A percentile compares a stretch with the other conserved stretches of the same genome.
Conservation (phyloP, 768 basidiomycete genomes). For the Galerina sulciceps region DNA sequence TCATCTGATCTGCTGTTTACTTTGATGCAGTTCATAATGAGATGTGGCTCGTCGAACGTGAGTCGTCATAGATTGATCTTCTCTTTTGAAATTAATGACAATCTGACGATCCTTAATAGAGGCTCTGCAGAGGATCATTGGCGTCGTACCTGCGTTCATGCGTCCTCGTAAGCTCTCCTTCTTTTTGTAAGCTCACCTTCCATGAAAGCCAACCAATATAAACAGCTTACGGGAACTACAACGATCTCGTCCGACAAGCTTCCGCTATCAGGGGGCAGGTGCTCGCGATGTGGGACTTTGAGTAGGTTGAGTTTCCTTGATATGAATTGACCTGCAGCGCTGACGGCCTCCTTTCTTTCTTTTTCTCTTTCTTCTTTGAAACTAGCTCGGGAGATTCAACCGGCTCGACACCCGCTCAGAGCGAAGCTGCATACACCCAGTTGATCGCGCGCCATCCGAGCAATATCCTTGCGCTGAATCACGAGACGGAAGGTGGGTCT, state of each 20-base stretch:
- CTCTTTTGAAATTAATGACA: neutral
- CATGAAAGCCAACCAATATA: neutral
- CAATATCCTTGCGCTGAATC: slow-evolving; percentile 45
- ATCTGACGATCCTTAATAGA: slow-evolving; percentile 25
- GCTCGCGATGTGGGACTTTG: slow-evolving; percentile 44
- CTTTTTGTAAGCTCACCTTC: neutral
- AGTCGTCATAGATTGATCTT: slow-evolving; percentile 9
- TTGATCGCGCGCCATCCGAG: slow-evolving; percentile 31
- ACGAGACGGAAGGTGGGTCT: slow-evolving; percentile 39
- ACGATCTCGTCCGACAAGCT: slow-evolving; percentile 47
- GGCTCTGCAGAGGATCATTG: slow-evolving; percentile 45
- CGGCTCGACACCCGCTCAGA: slow-evolving; percentile 36
- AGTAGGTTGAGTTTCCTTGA: slow-evolving; percentile 23
- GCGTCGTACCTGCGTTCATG: slow-evolving; percentile 50
- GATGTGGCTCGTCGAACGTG: slow-evolving; percentile 50
- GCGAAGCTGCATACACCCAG: slow-evolving; percentile 33
- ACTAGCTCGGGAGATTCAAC: slow-evolving; percentile 42
- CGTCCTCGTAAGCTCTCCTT: slow-evolving; percentile 41
- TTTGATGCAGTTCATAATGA: slow-evolving; percentile 41
- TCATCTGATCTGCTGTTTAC: neutral
- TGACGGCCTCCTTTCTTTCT: neutral
- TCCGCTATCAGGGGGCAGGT: slow-evolving; percentile 38
- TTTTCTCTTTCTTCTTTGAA: too few species aligned
- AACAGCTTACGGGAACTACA: slow-evolving; percentile 50
- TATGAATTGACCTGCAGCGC: neutral